Conservation (phyloP, 2,329 filamentous ascomycete genomes). For the Ceratocystis variospora region DNA sequence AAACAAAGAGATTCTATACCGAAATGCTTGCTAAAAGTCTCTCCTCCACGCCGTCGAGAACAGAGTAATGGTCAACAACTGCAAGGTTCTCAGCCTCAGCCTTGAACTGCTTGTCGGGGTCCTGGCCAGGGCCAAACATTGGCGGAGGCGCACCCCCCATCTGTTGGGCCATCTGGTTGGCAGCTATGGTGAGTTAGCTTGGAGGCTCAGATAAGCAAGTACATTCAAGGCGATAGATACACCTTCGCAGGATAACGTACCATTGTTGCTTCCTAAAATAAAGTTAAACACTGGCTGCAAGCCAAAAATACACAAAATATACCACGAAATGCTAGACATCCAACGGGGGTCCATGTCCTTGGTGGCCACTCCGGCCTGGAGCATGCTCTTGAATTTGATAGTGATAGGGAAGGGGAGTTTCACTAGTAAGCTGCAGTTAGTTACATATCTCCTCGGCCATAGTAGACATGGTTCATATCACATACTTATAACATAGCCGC, state of each 20-base stretch:
- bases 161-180: conserved; percentile 82
- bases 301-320: conserved; percentile 94
- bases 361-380: conserved; percentile 92
- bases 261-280: conserved; percentile 87
- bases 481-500: conserved; percentile 87
- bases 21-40: conserved; percentile 44
- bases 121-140: conserved; percentile 82
- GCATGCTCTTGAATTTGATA: conserved; percentile 98
- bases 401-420: conserved; percentile 96
- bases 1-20: conserved; percentile 7
- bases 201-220: not conserved
- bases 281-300: conserved; percentile 96
- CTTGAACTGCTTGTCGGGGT: conserved; percentile 89
- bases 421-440: conserved; percentile 37
- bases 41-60: conserved; percentile 77
- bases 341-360: conserved; percentile 92
- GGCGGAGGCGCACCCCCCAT: conserved; percentile 67
- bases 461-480: conserved; percentile 2
- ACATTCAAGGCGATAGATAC: too few species aligned
- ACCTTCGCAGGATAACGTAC: conserved; percentile 36
- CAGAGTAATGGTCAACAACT: conserved; percentile 85
- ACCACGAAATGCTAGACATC: conserved; percentile 98
- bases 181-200: conserved; percentile 41
- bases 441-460: not conserved
- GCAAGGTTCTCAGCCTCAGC: conserved; percentile 90